Base-by-base conservation (phyloP, 495 filamentous ascomycete species). In the Pyrenula aspistea region DNA sequence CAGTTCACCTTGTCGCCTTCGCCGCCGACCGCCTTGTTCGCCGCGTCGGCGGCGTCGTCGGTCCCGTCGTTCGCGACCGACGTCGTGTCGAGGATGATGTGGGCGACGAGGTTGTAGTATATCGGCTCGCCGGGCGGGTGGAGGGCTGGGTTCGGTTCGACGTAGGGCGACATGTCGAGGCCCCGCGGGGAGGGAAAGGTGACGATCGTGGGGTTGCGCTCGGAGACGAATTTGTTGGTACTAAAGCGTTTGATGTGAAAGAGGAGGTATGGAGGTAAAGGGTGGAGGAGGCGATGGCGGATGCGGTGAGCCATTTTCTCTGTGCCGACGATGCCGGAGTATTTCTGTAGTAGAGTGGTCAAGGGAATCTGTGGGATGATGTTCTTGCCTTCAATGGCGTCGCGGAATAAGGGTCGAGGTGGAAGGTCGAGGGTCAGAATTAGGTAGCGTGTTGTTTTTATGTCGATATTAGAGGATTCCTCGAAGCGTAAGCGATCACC, bases 231-330 rank as follows among this genome's bases (percentile, higher is more conserved):
- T 60, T 95, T 92, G 75, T 99, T 99, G 57, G 84, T 81, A 63
- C 82, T 87, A 80, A 99, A 99, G 48, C 93, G 88, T 70, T 97
- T 97, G 76, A 99, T 84, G 71, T 97, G 91, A 73, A 98, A 92
- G 36, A 94, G 75, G 19, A 98, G 79, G 63, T 85, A 97, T 1
- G 91, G 94, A 0, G 93, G 93, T 0, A 97, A 78, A 0, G 94
- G 94, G 65, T 95, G 93, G 50, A 96, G 76, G 1, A 99, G 79
- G 8, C 94, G 84, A 70, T 96, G 96, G 48, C 93, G 83, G 60
- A 87, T 85, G 53, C 93, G 84, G 56, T 88, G 84, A 56, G 88
- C 84, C 55, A 91, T 77, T 61, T 91, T 89, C 63, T 97, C 93
- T 65, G 96, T 92, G 1, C 89, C 82, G 22, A 82, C 84, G 21